Evolutionary conservation across 768 basidiomycete species (phyloP).

Genomic region (Leucosporidium yakuticum): DNA sequence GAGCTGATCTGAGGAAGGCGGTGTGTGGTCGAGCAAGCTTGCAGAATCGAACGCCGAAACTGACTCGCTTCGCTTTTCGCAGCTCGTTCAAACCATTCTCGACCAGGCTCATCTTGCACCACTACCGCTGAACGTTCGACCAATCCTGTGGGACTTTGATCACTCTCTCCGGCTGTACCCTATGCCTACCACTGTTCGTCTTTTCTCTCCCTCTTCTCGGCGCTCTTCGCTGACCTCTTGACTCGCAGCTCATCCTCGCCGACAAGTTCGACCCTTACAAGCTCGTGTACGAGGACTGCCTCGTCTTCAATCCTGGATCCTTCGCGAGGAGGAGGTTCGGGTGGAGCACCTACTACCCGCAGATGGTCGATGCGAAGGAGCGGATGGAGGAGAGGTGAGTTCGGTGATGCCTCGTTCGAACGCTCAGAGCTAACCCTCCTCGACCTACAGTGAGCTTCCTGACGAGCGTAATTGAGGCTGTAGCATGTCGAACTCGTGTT

Average conservation of each 20-base stretch:
- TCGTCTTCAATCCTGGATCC: constrained; percentile 95
- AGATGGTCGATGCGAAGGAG: constrained; percentile 30
- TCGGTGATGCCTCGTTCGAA: not conserved
- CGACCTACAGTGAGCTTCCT: not conserved
- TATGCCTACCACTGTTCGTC: constrained; percentile 76
- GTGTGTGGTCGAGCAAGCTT: constrained; percentile 1
- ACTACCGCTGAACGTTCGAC: constrained; percentile 73
- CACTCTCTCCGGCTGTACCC: constrained; percentile 89
- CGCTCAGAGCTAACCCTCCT: not conserved
- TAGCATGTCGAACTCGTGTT: not conserved
- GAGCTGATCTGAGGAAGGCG: constrained; percentile 24
- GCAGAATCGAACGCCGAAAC: not conserved
- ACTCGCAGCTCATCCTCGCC: constrained; percentile 71
- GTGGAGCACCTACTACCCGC: constrained; percentile 68
- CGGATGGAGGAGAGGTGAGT: constrained; percentile 31
- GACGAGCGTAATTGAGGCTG: not conserved
- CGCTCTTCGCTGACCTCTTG: not conserved
- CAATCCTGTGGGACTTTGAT: constrained; percentile 81
- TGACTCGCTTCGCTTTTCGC: not conserved
- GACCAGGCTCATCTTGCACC: constrained; percentile 95
- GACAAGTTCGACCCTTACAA: constrained; percentile 96
- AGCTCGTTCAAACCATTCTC: constrained; percentile 56
- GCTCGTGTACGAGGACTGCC: constrained; percentile 93
- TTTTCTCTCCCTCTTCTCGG: not conserved
- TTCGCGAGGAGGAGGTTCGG: constrained; percentile 75